These are phyloP conservation scores for Mucor racemosus DNA, from an alignment of 371 early-diverging fungal genomes.

Conservation along the genomic window DNA sequence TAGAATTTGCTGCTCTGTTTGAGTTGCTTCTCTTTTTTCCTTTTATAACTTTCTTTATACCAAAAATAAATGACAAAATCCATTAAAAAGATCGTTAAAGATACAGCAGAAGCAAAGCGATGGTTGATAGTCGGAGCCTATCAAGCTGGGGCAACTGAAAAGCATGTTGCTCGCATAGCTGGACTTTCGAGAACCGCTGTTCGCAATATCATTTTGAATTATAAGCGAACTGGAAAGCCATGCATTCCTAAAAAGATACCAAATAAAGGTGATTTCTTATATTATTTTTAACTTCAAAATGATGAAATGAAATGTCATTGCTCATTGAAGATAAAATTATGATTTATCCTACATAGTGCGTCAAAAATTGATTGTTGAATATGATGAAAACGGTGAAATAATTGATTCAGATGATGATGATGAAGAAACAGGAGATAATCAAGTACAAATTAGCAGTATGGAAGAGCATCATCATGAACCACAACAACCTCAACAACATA, in stretches of 20 bases:
- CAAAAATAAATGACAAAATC: conserved; percentile 6
- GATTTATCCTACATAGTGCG: conserved; percentile 23
- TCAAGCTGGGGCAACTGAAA: conserved; percentile 53
- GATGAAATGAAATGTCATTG: background rate
- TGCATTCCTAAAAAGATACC: conserved; percentile 43
- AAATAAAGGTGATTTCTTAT: conserved; percentile 31
- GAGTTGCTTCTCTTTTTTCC: background rate
- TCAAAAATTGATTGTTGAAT: conserved; percentile 50
- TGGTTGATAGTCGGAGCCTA: conserved; percentile 56
- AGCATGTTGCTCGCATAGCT: conserved; percentile 45
- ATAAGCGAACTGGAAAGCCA: conserved; percentile 46
- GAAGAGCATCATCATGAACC: background rate
- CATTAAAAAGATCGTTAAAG: conserved; percentile 1
- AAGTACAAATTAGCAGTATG: background rate
- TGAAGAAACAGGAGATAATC: background rate
- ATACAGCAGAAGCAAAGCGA: conserved; percentile 47
- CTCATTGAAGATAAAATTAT: background rate
- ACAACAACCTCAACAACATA: background rate
- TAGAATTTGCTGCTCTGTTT: background rate
- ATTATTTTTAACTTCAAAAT: background rate
- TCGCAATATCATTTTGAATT: conserved; percentile 49
- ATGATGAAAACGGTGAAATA: conserved; percentile 51
- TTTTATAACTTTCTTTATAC: background rate
- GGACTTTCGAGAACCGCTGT: conserved; percentile 53
- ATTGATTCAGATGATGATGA: conserved; percentile 36